Base-by-base conservation (phyloP, 257 asterid genomes). In the Mentha longifolia region DNA sequence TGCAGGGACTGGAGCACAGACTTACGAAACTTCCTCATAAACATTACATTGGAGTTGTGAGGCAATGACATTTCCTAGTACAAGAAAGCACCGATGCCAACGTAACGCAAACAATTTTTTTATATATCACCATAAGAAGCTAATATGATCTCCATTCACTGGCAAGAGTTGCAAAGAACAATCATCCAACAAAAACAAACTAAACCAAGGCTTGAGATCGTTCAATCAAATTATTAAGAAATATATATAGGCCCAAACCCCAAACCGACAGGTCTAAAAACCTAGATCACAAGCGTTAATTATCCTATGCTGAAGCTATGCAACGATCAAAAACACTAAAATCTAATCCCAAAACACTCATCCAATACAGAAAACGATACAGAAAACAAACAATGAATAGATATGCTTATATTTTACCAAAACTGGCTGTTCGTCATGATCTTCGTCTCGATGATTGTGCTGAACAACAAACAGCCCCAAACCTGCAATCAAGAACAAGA, bases 401-500 rank as follows among this genome's bases (percentile, higher is more conserved):
- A 58, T 33, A 76, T 25, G 41, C 11, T 45, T 17, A 8, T 17
- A 54, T 67, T 70, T 74, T 64, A 92, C 98, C 96, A 72, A 4
- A 59, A 81, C 65, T 49, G 87, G 85, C 43, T 83, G 89, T 43
- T 92, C 92, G 57, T 78, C 87, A 71, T 68, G 88, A 87, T 86
- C 85, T 76, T 75, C 82, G 42, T 77, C 85, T 57, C 63, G 83
- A 68, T 91, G 80, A 45, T 81, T 80, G 84, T 87, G 96, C 75
- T 86, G 98, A 77, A 87, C 61, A 76, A 82, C 74, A 68, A 92
- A 92, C 85, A 88, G 75, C 25, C 78, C 77, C 60, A 85, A 82
- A 50, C 87, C 95, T 42, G 89, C 95, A 78, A 85, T 68, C 56
- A 76, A 30, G 75, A 86, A 85, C 64, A 75, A 54, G 59, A 81